Base-by-base conservation (phyloP, 768 basidiomycete genomes). In the Pulveroboletus sp. region DNA sequence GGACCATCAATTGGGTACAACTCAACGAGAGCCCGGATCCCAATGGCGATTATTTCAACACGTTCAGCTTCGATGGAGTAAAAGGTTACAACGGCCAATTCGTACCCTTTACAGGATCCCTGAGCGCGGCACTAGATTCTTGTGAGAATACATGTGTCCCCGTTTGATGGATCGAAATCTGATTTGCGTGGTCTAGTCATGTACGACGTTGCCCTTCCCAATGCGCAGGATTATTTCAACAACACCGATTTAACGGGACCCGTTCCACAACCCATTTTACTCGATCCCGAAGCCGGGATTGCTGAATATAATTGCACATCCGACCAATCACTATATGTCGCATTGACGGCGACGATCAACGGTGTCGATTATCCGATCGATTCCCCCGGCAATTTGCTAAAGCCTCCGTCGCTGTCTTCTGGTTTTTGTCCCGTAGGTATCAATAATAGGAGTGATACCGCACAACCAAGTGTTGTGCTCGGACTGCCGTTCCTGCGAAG, bases 301-400 rank as follows among this genome's bases (percentile, higher is more conserved):
- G 13, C 43, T 8, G 19, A 50, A 36, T 66, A 64, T 40, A 55
- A 55, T 19, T 65, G 63, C 45, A 42, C 50, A 3, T 23, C 40
- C 4, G 4, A 40, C n/a, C 32, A 51, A 17, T 50, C 45, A 0
- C 64, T 57, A 1, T 65, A 60, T 34, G 56, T 61, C 5, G 53
- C 63, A 29, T 40, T 67, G n/a, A 59, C 60, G 8, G 43, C 47
- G 20, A 65, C 62, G 1, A 68, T 67, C 51, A 67, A 68, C 17
- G 67, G 65, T 6, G 53, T 68, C 20, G 66, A 67, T 38, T 67
- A 67, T 47, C 62, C 36, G 31, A 57, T 67, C 8, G 66, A 68
- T 40, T 62, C 65, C 1, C 21, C 43, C 1, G 40, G 45, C 31
- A 66, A 57, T 20, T 47, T 63, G 13, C 38, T 65, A 16, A 44